Evolutionary conservation across 2,329 filamentous ascomycete genomes (phyloP), one percentile per base, ranked within the genome.

Genomic region (Delphinella strobiligena): DNA sequence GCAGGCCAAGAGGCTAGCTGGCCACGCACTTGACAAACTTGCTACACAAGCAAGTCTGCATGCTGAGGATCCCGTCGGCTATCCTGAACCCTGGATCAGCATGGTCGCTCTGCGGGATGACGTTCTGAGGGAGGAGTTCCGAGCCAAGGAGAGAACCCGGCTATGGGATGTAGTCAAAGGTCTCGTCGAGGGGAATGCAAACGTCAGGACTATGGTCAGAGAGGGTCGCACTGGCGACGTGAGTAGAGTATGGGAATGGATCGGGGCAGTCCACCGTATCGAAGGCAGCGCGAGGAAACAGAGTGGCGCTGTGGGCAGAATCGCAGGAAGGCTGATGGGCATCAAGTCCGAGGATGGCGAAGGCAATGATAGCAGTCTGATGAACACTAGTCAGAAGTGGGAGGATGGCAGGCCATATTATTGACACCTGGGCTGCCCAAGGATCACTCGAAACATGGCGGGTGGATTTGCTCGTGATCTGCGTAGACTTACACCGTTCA

Each of bases 111-210:
- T 98, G 39, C 73, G 91, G 44, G 91, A 98, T 54, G 89, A 96
- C 54, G 80, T 98, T 3, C 68, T 98, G 30, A 72, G 89, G 15
- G 75, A 81, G 19, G 79, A 93, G 45, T 85, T 95, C 58, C 80
- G 75, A 3, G 71, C 88, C 15, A 69, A 71, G 7, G 75, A 87
- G 51, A 73, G 91, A 29, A 82, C 91, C 54, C 74, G 76, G 41
- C 68, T 98, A 37, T 98, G 93, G 91, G 72, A 78, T 47, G 76
- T 77, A 36, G 91, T 98, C 15, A 74, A 78, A 49, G 75, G 70
- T 37, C 81, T 96, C 38, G 88, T 98, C 1, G 91, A 98, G 61
- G 79, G 80, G 60, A 98, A 98, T 59, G 82, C 84, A 44, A 98
- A 98, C 54, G 82, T 98, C 12, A 74, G 91, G 31, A 84, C 62